A percentile compares a stretch with the other conserved stretches of the same genome.
Evolutionary conservation across 352 stramenopile species (phyloP).

Genomic region (Phytophthora nicotianae): DNA sequence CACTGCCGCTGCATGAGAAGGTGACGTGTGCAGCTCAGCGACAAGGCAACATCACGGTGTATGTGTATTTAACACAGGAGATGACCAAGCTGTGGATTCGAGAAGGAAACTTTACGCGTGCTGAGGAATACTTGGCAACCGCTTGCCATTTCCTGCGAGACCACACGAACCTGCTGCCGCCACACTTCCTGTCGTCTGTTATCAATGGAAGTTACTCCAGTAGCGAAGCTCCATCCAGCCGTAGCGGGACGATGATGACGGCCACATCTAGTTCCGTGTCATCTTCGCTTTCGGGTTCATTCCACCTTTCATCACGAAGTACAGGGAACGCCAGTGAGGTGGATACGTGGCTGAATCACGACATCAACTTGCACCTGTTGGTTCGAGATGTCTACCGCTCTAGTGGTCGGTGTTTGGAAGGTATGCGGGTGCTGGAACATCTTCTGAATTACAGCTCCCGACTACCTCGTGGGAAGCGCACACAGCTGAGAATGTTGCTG

Average conservation of each 20-base stretch:
- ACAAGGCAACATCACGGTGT: constrained; percentile 87
- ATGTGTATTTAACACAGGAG: constrained; percentile 83
- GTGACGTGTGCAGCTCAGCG: constrained; percentile 66
- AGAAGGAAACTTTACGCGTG: constrained; percentile 76
- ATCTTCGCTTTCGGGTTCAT: constrained; percentile 62
- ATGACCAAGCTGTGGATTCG: constrained; percentile 82
- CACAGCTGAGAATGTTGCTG: constrained; percentile 76
- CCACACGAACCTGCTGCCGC: constrained; percentile 68
- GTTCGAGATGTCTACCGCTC: constrained; percentile 81
- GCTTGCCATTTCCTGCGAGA: constrained; percentile 74
- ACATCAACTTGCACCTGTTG: constrained; percentile 84
- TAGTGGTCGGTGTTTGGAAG: constrained; percentile 80
- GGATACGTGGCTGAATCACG: constrained; percentile 82
- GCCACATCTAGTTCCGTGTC: constrained; percentile 69
- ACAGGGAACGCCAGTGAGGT: constrained; percentile 70
- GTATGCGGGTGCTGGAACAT: constrained; percentile 79
- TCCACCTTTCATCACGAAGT: constrained; percentile 58
- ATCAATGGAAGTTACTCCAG: constrained; percentile 56
- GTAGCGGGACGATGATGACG: constrained; percentile 74
- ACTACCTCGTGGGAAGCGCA: constrained; percentile 79
- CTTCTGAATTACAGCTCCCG: constrained; percentile 74
- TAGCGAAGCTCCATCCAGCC: constrained; percentile 54
- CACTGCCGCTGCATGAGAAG: constrained; percentile 80
- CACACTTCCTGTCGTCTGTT: constrained; percentile 62
- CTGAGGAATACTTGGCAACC: constrained; percentile 68